These are phyloP conservation scores for Penicillium atrosanguineum DNA, from an alignment of 495 filamentous ascomycete species.

Conservation along the genomic window DNA sequence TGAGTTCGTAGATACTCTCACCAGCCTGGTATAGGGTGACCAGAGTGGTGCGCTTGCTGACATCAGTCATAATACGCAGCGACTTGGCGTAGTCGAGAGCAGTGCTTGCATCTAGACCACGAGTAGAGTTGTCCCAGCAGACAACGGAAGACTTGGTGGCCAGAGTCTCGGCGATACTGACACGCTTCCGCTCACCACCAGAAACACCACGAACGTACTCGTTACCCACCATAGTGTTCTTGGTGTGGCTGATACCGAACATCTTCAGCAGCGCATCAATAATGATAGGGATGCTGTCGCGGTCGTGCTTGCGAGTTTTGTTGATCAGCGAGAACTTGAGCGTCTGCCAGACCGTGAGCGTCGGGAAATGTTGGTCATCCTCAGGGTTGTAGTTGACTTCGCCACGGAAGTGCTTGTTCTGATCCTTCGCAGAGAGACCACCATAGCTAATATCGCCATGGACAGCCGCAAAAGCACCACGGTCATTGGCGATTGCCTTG, in stretches of 20 bases:
- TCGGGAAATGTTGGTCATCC: conserved; percentile 77
- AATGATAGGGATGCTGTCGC: conserved; percentile 64
- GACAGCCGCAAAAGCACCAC: conserved; percentile 62
- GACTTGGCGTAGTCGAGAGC: conserved; percentile 78
- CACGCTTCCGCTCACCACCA: conserved; percentile 70
- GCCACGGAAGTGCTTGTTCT: conserved; percentile 67
- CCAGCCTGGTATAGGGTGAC: conserved; percentile 85
- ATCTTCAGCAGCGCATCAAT: conserved; percentile 62
- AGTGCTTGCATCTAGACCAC: conserved; percentile 77
- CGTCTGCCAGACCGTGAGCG: conserved; percentile 76
- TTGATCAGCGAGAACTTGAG: conserved; percentile 79
- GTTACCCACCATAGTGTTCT: conserved; percentile 81
- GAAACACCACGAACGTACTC: conserved; percentile 74
- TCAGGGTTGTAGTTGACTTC: conserved; percentile 84
- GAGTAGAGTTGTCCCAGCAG: conserved; percentile 73
- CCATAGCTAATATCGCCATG: conserved; percentile 73
- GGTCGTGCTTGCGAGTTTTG: conserved; percentile 75
- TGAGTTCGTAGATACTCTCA: conserved; percentile 77
- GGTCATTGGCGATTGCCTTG: conserved; percentile 72
- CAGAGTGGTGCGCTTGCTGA: conserved; percentile 75
- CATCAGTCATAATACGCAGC: conserved; percentile 78
- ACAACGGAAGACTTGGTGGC: conserved; percentile 64
- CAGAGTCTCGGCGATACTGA: conserved; percentile 67
- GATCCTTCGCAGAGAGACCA: conserved; percentile 68
- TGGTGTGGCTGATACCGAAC: conserved; percentile 79